A percentile compares a stretch with the other conserved stretches of the same genome.
These are phyloP conservation scores for Stemphylium beticola DNA, from an alignment of 2,329 filamentous ascomycete genomes.

Conservation along the genomic window DNA sequence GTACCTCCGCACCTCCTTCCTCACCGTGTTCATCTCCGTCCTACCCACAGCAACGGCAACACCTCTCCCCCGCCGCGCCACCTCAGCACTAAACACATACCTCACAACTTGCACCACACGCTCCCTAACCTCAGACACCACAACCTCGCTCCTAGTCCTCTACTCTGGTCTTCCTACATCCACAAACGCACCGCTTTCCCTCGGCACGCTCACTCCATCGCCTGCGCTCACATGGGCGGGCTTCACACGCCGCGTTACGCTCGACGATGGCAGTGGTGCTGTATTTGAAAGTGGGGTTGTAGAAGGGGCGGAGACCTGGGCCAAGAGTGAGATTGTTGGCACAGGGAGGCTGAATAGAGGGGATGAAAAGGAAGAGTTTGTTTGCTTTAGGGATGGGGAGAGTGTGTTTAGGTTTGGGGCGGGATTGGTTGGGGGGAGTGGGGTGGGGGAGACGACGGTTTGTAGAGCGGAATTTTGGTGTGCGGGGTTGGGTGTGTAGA, in stretches of 20 bases:
- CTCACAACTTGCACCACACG: conserved; percentile 22
- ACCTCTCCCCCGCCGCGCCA: conserved; percentile 1
- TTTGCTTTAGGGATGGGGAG: conserved; percentile 26
- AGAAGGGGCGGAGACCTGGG: conserved; percentile 12
- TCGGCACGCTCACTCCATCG: conserved; percentile 7
- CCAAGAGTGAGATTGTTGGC: conserved; percentile 22
- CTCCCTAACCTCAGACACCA: conserved; percentile 2
- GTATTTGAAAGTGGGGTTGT: conserved; percentile 18
- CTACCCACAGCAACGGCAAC: not conserved
- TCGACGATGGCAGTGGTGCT: not conserved
- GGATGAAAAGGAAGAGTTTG: conserved; percentile 19
- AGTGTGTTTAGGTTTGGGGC: conserved; percentile 13
- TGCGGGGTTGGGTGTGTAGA: conserved; percentile 13
- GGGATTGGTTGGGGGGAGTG: conserved; percentile 2
- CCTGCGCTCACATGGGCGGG: conserved; percentile 8
- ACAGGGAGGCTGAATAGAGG: conserved; percentile 11
- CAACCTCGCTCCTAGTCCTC: conserved; percentile 14
- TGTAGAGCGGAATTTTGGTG: conserved; percentile 30
- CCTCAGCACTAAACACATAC: conserved; percentile 18
- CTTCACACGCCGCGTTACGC: conserved; percentile 5
- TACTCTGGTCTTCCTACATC: conserved; percentile 11
- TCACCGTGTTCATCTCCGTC: not conserved
- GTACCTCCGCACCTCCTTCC: not conserved
- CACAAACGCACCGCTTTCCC: conserved; percentile 2
- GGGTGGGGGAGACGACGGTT: conserved; percentile 1